Base-by-base conservation (phyloP, 2,329 filamentous ascomycete species). In the Thyridium curvatum region DNA sequence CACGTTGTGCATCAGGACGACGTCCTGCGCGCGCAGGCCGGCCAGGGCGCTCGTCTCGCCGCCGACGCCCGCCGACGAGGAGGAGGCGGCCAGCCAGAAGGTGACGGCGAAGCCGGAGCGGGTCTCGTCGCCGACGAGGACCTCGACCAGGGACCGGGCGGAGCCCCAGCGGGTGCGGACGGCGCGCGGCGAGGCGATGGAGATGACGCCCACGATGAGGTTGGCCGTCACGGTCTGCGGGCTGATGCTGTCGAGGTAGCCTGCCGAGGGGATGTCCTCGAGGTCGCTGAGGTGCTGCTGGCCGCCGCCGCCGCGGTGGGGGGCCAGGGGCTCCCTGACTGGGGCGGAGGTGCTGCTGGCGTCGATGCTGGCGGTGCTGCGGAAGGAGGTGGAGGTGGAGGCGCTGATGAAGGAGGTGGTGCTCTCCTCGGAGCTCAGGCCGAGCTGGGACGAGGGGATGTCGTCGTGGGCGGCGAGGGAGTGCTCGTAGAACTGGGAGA, bases 71-170 rank as follows among this genome's bases (percentile, higher is more conserved):
- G 35, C 18, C 9, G 35, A 3, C 5, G 18, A 4, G 4, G 14
- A 13, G 12, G 29, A 46, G 30, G 46, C 47, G 4, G 72, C 62
- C 2, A 94, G 65, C 91, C 91, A 97, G 56, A 94, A 88, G 3
- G 84, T 90, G 40, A 96, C 70, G 18, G 73, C 78, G 61, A 96
- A 94, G 3, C 84, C 85, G 0, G 86, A 77, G 46, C 73, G 77
- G 0, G 89, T 94, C 37, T 95, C 86, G 57, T 97, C 91, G 5
- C 86, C 90, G 1, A 96, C 79, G 1, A 90, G 67, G 3, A 93
- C 60, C 58, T 94, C 88, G 31, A 91, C 66, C 3, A 94, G 70
- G 6, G 84, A 75, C 37, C 82, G 70, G 7, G 69, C 67, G 10
- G 64, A 61, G 18, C 82, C 77, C 64, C 75, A 82, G 30, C 76